Percentiles rank a stretch among this genome's conserved stretches.
Evolutionary conservation across 192 early-diverging fungal species (phyloP).

Genomic region (Chytriomyces sp.): DNA sequence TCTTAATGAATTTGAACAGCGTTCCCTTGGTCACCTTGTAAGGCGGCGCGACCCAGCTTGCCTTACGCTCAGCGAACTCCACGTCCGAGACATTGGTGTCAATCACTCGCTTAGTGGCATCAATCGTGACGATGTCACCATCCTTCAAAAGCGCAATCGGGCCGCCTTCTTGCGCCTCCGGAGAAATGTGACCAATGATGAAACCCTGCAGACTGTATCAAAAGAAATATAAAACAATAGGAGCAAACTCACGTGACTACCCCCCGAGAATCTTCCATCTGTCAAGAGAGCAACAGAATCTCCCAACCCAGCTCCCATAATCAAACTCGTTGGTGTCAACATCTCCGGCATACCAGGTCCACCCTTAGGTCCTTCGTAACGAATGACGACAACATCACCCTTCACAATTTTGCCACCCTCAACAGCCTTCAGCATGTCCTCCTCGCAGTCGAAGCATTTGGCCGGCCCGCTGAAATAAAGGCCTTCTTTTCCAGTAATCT

Average conservation of each 20-base stretch:
- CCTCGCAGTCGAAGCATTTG: conserved; percentile 90
- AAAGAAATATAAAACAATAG: neutral
- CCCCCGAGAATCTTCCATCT: conserved; percentile 98
- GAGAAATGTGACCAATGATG: conserved; percentile 98
- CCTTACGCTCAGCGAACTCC: conserved; percentile 72
- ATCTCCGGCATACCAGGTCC: conserved; percentile 99
- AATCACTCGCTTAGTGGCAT: conserved; percentile 78
- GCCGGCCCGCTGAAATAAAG: conserved; percentile 85
- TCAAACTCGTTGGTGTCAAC: conserved; percentile 95
- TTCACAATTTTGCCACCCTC: conserved; percentile 86
- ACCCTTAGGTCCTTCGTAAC: conserved; percentile 97
- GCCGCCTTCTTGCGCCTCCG: conserved; percentile 96
- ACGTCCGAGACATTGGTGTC: conserved; percentile 75
- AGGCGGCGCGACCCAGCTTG: conserved; percentile 79
- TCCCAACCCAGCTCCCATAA: conserved; percentile 99
- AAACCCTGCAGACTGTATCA: conserved; percentile 70
- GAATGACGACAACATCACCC: conserved; percentile 92
- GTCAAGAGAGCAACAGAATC: conserved; percentile 96
- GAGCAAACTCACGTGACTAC: conserved; percentile 72
- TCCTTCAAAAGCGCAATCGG: conserved; percentile 90
- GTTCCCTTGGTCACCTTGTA: conserved; percentile 87
- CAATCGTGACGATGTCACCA: conserved; percentile 88
- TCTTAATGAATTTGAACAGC: conserved; percentile 87
- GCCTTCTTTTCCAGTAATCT: conserved; percentile 99
- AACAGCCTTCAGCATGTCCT: conserved; percentile 86